Percentiles rank a stretch among this genome's conserved stretches.
Conservation (phyloP, 495 filamentous ascomycete species). For the Tuber magnatum region DNA sequence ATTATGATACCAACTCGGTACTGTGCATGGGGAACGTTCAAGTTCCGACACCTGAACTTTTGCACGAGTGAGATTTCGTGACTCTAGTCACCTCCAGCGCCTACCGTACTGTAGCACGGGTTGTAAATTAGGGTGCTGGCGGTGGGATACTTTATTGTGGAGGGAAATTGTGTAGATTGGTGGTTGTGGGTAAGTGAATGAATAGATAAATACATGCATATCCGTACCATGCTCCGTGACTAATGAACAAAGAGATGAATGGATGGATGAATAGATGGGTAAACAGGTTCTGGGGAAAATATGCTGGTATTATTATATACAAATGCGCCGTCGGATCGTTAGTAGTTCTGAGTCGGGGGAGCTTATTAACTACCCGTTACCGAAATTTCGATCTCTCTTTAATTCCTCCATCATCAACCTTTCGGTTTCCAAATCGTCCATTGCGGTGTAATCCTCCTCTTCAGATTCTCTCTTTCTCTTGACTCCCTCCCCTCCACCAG, state of each 20-base stretch:
- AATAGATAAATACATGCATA: not conserved
- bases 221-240: too few relatives aligned
- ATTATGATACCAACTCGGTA: too few relatives aligned
- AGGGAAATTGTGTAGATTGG: not conserved
- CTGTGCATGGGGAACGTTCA: not conserved
- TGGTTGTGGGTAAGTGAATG: not conserved
- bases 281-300: not conserved
- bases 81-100: not conserved
- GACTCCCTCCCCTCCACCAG: not conserved
- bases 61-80: not conserved
- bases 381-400: not conserved
- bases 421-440: constrained; percentile 2
- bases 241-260: too few relatives aligned
- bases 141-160: not conserved
- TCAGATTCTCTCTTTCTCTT: not conserved
- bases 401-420: not conserved
- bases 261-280: not conserved
- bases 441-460: not conserved
- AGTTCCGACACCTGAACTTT: not conserved
- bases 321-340: not conserved
- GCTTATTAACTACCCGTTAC: not conserved
- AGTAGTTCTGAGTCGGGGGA: not conserved
- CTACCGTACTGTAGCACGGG: not conserved
- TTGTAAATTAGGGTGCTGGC: not conserved
- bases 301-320: not conserved